Percentiles rank a stretch among this genome's conserved stretches.
phyloP scores from a whole-genome alignment of 2,329 filamentous ascomycete genomes.

The Aureobasidium sp. region DNA sequence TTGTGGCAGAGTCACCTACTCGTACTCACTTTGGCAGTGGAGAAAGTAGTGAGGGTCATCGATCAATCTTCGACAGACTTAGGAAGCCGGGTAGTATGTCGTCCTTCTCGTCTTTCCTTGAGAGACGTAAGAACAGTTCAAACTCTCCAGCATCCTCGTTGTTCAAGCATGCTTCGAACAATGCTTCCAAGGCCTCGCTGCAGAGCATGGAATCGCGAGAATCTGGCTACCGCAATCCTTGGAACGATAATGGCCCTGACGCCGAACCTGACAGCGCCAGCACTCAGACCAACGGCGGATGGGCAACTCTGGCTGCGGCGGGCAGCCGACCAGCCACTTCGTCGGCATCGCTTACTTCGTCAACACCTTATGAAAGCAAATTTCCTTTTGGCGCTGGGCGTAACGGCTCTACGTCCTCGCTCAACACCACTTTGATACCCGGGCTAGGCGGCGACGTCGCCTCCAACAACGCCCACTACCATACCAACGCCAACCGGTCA shows the following conservation, averaged over 20 bases:
- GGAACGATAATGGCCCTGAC: constrained; percentile 97
- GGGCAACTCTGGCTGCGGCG: constrained; percentile 44
- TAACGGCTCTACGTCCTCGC: constrained; percentile 33
- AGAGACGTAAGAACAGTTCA: constrained; percentile 88
- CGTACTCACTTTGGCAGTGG: constrained; percentile 78
- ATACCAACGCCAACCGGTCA: constrained; percentile 10
- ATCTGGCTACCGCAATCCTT: constrained; percentile 80
- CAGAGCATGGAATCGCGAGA: constrained; percentile 93
- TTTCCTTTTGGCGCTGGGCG: constrained; percentile 52
- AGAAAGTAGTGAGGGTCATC: constrained; percentile 58
- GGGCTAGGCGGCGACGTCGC: constrained; percentile 33
- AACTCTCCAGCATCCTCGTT: constrained; percentile 65
- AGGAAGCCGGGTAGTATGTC: constrained; percentile 93
- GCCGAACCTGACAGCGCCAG: constrained; percentile 67
- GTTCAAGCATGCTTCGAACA: constrained; percentile 81
- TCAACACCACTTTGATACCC: constrained; percentile 31
- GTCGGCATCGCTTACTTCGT: constrained; percentile 51
- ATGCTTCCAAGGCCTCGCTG: constrained; percentile 89
- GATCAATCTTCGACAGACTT: constrained; percentile 82
- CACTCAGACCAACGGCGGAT: constrained; percentile 32
- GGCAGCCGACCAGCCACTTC: constrained; percentile 58
- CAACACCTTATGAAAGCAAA: constrained; percentile 56
- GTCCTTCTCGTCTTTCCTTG: constrained; percentile 91
- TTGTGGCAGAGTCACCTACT: constrained; percentile 78
- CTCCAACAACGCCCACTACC: constrained; percentile 19